Evolutionary conservation across 2,329 filamentous ascomycete genomes (phyloP), one percentile per base, ranked within the genome.

Genomic region (Sclerotinia trifoliorum): DNA sequence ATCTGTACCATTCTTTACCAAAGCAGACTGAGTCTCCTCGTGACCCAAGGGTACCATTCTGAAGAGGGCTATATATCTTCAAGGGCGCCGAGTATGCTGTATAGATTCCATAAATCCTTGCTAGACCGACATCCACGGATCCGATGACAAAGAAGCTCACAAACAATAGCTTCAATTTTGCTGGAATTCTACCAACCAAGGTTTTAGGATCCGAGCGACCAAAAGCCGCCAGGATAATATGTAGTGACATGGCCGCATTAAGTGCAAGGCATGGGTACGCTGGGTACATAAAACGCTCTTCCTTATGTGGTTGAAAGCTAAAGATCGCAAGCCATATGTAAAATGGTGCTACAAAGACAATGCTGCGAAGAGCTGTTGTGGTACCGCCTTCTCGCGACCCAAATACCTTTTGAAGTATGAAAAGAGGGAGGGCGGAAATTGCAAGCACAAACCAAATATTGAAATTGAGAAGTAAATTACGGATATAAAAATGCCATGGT

Each of bases 281-380:
- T 0, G 95, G 95, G 76, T 97, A 99, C 94, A 99, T 98, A 82
- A 99, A 99, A 8, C 95, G 86, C 80, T 99, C 95, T 78, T 99
- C 95, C 77, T 99, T 99, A 81, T 99, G 95, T 21, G 95, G 92
- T 77, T 99, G 95, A 11, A 90, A 78, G 0, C 92, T 94, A 80
- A 99, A 98, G 71, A 98, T 95, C 4, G 81, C 86, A 39, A 99
- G 85, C 95, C 95, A 99, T 77, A 97, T 84, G 78, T 98, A 99
- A 79, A 98, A 96, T 0, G 95, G 95, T 0, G 87, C 81, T 66
- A 94, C 83, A 73, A 97, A 92, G 26, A 94, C 86, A 60, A 96
- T 75, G 13, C 90, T 92, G 48, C 93, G 89, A 67, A 96, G 80
- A 0, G 91, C 85, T 0, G 88, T 90, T 71, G 91, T 85, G 69